Base-by-base conservation (phyloP, 2,329 filamentous ascomycete species). In the Aspergillus unguis region DNA sequence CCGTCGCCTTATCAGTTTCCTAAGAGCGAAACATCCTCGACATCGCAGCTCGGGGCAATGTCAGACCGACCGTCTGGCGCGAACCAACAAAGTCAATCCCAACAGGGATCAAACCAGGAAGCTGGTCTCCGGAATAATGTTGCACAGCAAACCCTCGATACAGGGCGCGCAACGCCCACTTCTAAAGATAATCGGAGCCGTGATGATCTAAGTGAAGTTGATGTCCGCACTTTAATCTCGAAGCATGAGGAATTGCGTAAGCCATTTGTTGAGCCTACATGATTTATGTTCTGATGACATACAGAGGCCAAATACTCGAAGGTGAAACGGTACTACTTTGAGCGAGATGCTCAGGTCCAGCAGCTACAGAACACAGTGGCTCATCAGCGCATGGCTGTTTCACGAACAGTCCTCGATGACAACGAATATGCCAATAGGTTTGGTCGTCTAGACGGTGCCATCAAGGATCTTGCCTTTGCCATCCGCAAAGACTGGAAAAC, bases 271-370 rank as follows among this genome's bases (percentile, higher is more conserved):
- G 10, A 5, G 10, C 6, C 17, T 9, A 5, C 4, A 10, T 31
- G 27, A 17, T 23, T 9, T n/a, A 42, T 29, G 40, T 17, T 43
- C 47, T 47, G 37, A 50, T 45, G 23, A 35, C n/a, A 17, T 54
- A 48, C 58, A 96, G 92, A 94, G 66, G 85, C 84, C 61, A 99
- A 99, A 76, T 99, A 99, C 71, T 95, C 95, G 71, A 96, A 96
- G 68, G 92, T 99, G 53, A 99, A 99, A 77, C 86, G 91, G 51
- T 88, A 96, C 64, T 99, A 96, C 70, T 97, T 97, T 70, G 94
- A 97, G 59, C 87, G 95, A 63, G 88, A 86, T 60, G 81, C 85
- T 17, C 92, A 96, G 71, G 88, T 97, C 26, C 92, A 96, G 70
- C 88, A 94, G 64, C 80, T 99, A 17, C 94, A 99, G 70, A 97